Evolutionary conservation across 2,329 filamentous ascomycete genomes (phyloP).

Genomic region (Alternaria arborescens): DNA sequence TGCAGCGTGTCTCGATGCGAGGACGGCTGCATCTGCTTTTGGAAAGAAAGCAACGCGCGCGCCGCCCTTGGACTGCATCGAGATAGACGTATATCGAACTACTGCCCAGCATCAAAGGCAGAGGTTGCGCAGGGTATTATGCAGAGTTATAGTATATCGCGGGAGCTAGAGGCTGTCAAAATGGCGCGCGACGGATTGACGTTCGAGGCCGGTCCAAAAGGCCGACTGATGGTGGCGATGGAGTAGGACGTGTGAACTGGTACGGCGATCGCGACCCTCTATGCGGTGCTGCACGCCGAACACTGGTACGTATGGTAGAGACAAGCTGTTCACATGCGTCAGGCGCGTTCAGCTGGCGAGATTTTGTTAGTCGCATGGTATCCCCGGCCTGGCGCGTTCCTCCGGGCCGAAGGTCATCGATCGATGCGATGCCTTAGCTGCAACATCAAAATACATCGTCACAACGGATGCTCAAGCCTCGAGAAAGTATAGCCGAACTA

Average conservation of each 20-base stretch:
- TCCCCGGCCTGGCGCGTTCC: slow-evolving; percentile 4
- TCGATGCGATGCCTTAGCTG: slow-evolving; percentile 2
- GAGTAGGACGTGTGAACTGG: not conserved
- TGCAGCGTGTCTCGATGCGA: slow-evolving; percentile 28
- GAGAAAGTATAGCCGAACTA: not conserved
- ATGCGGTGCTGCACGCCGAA: not conserved
- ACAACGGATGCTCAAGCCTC: not conserved
- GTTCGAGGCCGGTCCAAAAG: slow-evolving; percentile 6
- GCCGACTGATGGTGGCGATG: not conserved
- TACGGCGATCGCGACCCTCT: not conserved
- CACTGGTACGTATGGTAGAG: not conserved
- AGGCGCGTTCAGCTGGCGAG: not conserved
- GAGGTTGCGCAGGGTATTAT: not conserved
- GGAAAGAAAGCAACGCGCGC: slow-evolving; percentile 36
- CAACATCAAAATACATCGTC: not conserved
- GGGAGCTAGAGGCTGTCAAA: slow-evolving; percentile 13
- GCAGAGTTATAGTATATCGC: slow-evolving; percentile 1
- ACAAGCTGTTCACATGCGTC: not conserved
- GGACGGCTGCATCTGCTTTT: slow-evolving; percentile 37
- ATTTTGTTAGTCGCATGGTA: slow-evolving; percentile 8
- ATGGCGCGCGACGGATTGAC: slow-evolving; percentile 4
- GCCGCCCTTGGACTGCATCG: slow-evolving; percentile 21
- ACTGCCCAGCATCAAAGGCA: slow-evolving; percentile 7
- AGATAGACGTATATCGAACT: not conserved
- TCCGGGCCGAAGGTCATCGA: slow-evolving; percentile 11